Evolutionary conservation across 169 alveolate genomes (phyloP), one percentile per base, ranked within the genome.

Genomic region (Plasmodium malariae): DNA sequence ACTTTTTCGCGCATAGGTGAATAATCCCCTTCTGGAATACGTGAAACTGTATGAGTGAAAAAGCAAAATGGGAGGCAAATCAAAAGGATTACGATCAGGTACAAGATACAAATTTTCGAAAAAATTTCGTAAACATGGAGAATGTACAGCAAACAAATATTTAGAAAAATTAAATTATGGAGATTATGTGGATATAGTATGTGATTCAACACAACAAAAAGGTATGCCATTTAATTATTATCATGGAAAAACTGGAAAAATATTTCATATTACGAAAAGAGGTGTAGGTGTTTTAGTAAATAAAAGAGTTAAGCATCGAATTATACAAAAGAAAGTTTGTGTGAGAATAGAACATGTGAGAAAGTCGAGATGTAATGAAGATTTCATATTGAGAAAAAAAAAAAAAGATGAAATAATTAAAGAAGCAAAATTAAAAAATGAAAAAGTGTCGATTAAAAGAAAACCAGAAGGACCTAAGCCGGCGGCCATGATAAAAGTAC

Each of bases 221-320:
- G 99, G 99, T 34, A 97, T 98, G 99, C 99, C 99, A 37, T 97
- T 97, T 95, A 96, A 97, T 51, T 97, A 94, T 94, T 99, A 98
- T 96, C 99, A 99, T 94, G 99, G 99, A 54, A 95, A 98, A 91
- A 99, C 99, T 28, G 99, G 99, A 37, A 96, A 96, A 74, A 99
- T 99, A 60, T 99, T 97, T 98, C 97, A 98, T 92, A 99, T 99
- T 57, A 95, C 98, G 69, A 98, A 97, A 69, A 95, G 98, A 85
- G 98, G 99, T 32, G 93, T 98, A 36, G 99, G 99, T 26, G 99
- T 99, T 48, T 97, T 97, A 93, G 97, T 99, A 65, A 97, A 97
- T 96, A 99, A 98, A 96, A 98, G 97, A 89, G 99, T 98, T 48
- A 98, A 99, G 86, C 97, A 97, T 92, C 95, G 99, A 93, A 97